Conservation (phyloP, 2,329 filamentous ascomycete species). For the Mollisiaceae sp. region DNA sequence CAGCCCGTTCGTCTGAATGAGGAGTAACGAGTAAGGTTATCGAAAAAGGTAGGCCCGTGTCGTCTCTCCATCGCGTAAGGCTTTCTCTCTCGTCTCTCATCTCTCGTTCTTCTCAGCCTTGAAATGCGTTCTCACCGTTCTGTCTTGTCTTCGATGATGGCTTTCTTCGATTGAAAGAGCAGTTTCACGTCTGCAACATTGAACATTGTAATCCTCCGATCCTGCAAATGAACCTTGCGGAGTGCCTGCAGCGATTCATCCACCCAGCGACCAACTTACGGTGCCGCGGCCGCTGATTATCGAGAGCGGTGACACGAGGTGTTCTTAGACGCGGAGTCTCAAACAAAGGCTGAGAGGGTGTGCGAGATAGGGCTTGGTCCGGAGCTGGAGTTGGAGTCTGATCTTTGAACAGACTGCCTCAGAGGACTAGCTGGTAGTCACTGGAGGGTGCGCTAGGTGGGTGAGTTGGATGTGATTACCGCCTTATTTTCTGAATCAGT, state of each 20-base stretch:
- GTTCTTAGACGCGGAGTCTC: not conserved
- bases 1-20: constrained; percentile 6
- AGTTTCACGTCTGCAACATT: not conserved
- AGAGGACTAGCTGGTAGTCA: not conserved
- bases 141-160: not conserved
- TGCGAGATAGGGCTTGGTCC: not conserved
- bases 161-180: not conserved
- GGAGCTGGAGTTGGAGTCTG: constrained; percentile 3
- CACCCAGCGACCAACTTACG: not conserved
- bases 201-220: not conserved
- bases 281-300: not conserved
- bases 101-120: not conserved
- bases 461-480: not conserved
- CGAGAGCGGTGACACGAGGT: not conserved
- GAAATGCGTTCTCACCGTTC: not conserved
- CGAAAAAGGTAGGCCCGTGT: not conserved
- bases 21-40: not conserved
- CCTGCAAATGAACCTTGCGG: not conserved
- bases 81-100: not conserved
- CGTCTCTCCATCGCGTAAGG: not conserved
- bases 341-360: not conserved
- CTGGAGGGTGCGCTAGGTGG: not conserved
- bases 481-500: not conserved
- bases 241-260: constrained; percentile 1
- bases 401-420: not conserved